Evolutionary conservation across 108 stramenopile genomes (phyloP), one percentile per base, ranked within the genome.

Genomic region (Ochromonas danica): DNA sequence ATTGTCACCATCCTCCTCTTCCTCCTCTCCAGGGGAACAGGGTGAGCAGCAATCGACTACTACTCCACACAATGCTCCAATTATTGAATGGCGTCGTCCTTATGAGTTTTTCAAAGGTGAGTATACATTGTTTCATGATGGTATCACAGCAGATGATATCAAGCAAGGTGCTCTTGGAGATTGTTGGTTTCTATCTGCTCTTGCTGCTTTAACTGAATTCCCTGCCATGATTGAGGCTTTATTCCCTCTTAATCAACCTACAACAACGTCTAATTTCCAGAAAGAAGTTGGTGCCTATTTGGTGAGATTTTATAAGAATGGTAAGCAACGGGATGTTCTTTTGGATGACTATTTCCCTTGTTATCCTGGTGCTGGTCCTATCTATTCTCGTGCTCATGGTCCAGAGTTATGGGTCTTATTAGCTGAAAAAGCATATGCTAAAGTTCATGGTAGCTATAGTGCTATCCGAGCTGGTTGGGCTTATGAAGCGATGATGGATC

Each of bases 331-430:
- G 17, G 51, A 42, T 79, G 67, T 86, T 38, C 43, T 57, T 1
- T 43, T 86, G 38, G 84, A 86, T 67, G 85, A 86, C 45, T 38
- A 30, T n/a, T 62, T 88, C 40, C 84, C 84, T 42, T 82, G 75
- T 27, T 45, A 45, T 41, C 51, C 61, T 1, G 70, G 2, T 3
- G 82, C 67, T 40, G 70, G 42, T 43, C 77, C 80, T 14, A 39
- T 72, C 36, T 81, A 42, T 28, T 45, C 71, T 6, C 0, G 28
- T 0, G 33, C 38, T 28, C 51, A 83, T 42, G 38, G 22, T 1
- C 17, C 80, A 43, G 88, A 89, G 62, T 40, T 86, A 14, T 86
- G 85, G 85, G 85, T 84, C 1, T n/a, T 70, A 1, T 35, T 86
- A 1, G 40, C 81, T 0, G 85, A 86, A 39, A 86, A 86, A 70